Evolutionary conservation across 345 rosid genomes (phyloP).

Genomic region (Ceriops tagal): DNA sequence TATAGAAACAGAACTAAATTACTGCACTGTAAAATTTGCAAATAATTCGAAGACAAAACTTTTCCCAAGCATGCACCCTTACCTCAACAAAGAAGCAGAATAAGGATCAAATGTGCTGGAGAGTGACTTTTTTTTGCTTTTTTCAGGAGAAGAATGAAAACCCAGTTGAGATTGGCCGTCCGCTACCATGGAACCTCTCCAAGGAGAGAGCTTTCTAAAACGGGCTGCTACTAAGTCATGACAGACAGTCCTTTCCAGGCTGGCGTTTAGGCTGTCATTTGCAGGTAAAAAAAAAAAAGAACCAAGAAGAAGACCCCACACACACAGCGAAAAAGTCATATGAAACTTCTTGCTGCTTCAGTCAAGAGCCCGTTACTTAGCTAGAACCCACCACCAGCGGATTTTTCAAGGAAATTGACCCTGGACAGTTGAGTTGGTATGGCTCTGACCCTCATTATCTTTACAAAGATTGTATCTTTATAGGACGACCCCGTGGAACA

Average conservation of each 20-base stretch:
- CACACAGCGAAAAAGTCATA: background rate
- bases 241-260: slow-evolving; percentile 79
- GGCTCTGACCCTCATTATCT: slow-evolving; percentile 6
- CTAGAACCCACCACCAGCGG: slow-evolving; percentile 14
- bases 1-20: background rate
- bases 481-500: slow-evolving; percentile 16
- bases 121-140: background rate
- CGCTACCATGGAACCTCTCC: slow-evolving; percentile 24
- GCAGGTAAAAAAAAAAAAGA: slow-evolving; percentile 18
- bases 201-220: slow-evolving; percentile 30
- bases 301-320: slow-evolving; percentile 38
- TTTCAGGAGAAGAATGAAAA: slow-evolving; percentile 15
- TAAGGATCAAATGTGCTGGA: slow-evolving; percentile 12
- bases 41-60: slow-evolving; percentile 19
- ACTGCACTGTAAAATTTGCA: slow-evolving; percentile 1
- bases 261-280: slow-evolving; percentile 78
- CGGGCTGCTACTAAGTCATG: slow-evolving; percentile 23
- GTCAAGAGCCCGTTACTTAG: background rate
- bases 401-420: slow-evolving; percentile 4
- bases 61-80: slow-evolving; percentile 16
- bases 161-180: slow-evolving; percentile 28
- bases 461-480: slow-evolving; percentile 12
- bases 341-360: slow-evolving; percentile 14
- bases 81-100: slow-evolving; percentile 29
- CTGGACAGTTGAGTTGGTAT: slow-evolving; percentile 8